A percentile compares a stretch with the other conserved stretches of the same genome.
These are phyloP conservation scores for Rutidosis leptorrhynchoides DNA, from an alignment of 129 eudicot species.

Conservation along the genomic window DNA sequence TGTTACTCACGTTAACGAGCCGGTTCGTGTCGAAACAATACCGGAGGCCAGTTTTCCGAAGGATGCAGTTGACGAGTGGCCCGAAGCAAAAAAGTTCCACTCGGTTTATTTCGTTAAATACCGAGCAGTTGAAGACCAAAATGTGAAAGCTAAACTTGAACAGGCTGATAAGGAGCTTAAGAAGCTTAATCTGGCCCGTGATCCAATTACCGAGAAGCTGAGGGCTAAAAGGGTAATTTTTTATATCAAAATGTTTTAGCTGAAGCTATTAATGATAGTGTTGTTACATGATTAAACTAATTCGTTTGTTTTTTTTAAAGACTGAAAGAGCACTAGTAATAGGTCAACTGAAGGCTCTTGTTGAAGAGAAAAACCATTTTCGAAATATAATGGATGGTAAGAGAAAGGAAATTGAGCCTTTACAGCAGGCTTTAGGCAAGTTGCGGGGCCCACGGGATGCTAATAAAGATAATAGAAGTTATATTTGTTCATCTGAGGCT, in stretches of 20 bases:
- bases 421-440: slow-evolving; percentile 63
- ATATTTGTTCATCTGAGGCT: slow-evolving; percentile 63
- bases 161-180: slow-evolving; percentile 63
- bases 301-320: slow-evolving; percentile 36
- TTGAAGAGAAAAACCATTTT: slow-evolving; percentile 59
- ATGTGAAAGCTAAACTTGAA: slow-evolving; percentile 54
- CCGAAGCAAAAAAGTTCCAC: slow-evolving; percentile 57
- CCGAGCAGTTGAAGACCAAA: slow-evolving; percentile 64
- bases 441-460: slow-evolving; percentile 40
- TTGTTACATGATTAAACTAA: background rate
- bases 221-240: slow-evolving; percentile 67
- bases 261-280: background rate
- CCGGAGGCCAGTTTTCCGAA: slow-evolving; percentile 49
- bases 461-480: slow-evolving; percentile 43
- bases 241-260: too few species aligned
- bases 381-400: slow-evolving; percentile 57
- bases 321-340: slow-evolving; percentile 53
- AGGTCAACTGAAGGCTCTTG: slow-evolving; percentile 34
- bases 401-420: slow-evolving; percentile 71
- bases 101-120: slow-evolving; percentile 55
- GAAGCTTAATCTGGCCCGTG: slow-evolving; percentile 48
- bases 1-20: background rate
- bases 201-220: slow-evolving; percentile 47
- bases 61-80: slow-evolving; percentile 89
- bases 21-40: slow-evolving; percentile 26